Conservation (phyloP, 768 basidiomycete species). For the Ephemerocybe angulata region DNA sequence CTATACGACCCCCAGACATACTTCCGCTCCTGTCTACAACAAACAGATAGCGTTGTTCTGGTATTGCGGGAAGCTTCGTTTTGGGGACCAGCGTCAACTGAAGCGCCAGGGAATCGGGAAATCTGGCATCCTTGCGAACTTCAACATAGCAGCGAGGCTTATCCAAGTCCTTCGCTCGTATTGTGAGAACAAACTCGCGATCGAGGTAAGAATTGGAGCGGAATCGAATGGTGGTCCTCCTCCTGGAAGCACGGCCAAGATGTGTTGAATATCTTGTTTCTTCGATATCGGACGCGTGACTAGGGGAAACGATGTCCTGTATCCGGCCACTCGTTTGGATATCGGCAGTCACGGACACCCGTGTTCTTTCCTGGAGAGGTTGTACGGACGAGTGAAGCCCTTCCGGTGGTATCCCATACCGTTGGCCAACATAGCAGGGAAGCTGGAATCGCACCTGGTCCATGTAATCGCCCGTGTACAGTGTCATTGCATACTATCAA, state of each 20-base stretch:
- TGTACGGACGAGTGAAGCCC: slow-evolving; percentile 31
- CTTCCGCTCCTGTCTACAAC: slow-evolving; percentile 57
- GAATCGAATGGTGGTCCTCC: slow-evolving; percentile 38
- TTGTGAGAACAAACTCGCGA: slow-evolving; percentile 48
- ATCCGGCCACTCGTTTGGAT: slow-evolving; percentile 50
- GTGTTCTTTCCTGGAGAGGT: slow-evolving; percentile 25
- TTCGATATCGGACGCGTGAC: slow-evolving; percentile 34
- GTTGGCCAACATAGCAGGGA: slow-evolving; percentile 45
- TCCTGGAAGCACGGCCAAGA: slow-evolving; percentile 31
- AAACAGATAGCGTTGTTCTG: slow-evolving; percentile 56
- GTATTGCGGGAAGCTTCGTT: slow-evolving; percentile 39
- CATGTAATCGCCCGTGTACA: slow-evolving; percentile 45
- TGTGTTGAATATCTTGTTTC: slow-evolving; percentile 32
- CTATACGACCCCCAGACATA: slow-evolving; percentile 42
- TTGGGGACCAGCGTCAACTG: slow-evolving; percentile 55
- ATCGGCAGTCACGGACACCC: slow-evolving; percentile 38
- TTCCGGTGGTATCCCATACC: slow-evolving; percentile 48
- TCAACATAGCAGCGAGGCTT: slow-evolving; percentile 56
- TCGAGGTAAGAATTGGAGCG: slow-evolving; percentile 40
- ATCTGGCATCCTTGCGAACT: slow-evolving; percentile 21
- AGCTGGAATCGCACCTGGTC: slow-evolving; percentile 54
- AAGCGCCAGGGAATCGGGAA: slow-evolving; percentile 39
- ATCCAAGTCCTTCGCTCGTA: slow-evolving; percentile 48
- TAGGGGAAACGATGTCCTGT: slow-evolving; percentile 38
- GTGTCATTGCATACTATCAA: slow-evolving; percentile 48